These are phyloP conservation scores for Meredithiella fracta DNA, from an alignment of 2,329 filamentous ascomycete species.

Conservation along the genomic window DNA sequence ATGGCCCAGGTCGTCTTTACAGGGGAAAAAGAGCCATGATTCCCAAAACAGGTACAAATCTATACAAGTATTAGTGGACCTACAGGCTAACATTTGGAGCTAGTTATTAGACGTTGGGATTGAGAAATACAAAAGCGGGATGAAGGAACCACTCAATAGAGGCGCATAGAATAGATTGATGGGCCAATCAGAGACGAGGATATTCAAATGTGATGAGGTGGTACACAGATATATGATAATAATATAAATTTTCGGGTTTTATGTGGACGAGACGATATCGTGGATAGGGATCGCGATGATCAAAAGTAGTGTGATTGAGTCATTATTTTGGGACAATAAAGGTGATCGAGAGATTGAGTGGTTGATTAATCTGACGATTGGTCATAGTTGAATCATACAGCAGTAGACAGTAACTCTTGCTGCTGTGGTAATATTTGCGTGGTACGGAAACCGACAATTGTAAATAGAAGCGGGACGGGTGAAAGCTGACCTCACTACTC, in stretches of 20 bases:
- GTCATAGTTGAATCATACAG: too few relatives aligned
- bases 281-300: too few relatives aligned
- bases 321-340: too few relatives aligned
- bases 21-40: background rate
- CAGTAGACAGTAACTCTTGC: too few relatives aligned
- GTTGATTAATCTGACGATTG: too few relatives aligned
- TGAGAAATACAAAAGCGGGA: background rate
- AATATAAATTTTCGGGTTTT: background rate
- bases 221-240: background rate
- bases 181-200: background rate
- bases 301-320: too few relatives aligned
- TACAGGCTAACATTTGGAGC: slow-evolving; percentile 5
- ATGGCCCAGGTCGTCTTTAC: background rate
- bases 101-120: background rate
- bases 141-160: background rate
- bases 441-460: too few relatives aligned
- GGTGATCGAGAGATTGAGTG: too few relatives aligned
- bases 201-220: background rate
- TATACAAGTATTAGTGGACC: background rate
- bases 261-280: too few relatives aligned
- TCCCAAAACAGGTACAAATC: background rate
- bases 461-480: too few relatives aligned
- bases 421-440: too few relatives aligned
- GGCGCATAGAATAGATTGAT: background rate
- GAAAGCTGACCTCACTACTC: too few relatives aligned